A percentile compares a stretch with the other conserved stretches of the same genome.
These are phyloP conservation scores for Nissolia schottii DNA, from an alignment of 306 rosid species.

Conservation along the genomic window DNA sequence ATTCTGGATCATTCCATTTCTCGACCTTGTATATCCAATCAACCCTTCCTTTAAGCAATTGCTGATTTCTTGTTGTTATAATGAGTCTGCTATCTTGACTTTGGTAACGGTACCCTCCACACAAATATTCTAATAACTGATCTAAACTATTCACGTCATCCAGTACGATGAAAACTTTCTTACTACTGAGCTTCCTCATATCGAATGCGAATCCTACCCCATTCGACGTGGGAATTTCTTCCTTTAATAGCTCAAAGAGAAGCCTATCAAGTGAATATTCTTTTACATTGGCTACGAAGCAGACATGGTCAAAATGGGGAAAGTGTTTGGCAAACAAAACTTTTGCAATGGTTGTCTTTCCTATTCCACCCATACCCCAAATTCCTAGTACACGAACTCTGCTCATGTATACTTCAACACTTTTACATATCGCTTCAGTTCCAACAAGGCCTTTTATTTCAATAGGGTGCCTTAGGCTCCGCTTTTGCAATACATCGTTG, in stretches of 20 bases:
- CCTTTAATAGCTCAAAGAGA: no score
- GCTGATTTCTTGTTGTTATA: neutral
- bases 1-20: neutral
- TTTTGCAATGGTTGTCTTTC: no score
- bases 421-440: neutral
- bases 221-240: no score
- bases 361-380: no score
- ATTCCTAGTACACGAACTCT: neutral
- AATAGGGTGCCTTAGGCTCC: no score
- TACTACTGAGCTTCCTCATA: no score
- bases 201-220: no score
- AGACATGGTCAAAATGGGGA: no score
- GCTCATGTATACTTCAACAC: neutral
- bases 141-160: neutral
- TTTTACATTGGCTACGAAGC: no score
- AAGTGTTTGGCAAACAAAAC: no score
- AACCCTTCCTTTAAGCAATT: neutral
- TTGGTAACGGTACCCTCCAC: neutral
- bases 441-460: constrained; percentile 13
- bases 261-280: no score
- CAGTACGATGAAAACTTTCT: neutral
- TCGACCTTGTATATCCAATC: neutral
- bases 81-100: neutral
- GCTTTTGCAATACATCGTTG: no score
- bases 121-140: neutral